Evolutionary conservation across 106 monocot genomes (phyloP), one percentile per base, ranked within the genome.

Genomic region (Hemerocallis citrina): DNA sequence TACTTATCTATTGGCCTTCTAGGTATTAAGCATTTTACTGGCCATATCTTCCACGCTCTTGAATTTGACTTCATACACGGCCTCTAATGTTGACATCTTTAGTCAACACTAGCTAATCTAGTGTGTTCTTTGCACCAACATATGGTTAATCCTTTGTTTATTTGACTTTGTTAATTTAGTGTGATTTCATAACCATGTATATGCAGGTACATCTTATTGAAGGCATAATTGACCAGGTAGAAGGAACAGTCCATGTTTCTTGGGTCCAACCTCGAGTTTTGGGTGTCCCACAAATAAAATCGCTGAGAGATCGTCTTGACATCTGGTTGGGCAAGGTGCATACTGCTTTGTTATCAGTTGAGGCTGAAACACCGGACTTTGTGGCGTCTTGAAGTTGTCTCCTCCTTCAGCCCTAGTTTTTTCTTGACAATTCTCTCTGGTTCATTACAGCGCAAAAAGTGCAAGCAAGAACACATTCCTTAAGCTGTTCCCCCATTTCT

Each of bases 171-270:
- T n/a, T n/a, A n/a, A n/a, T n/a, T n/a, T n/a, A n/a, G n/a, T n/a
- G n/a, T n/a, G n/a, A n/a, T n/a, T n/a, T n/a, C n/a, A 4, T 25
- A 38, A n/a, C 37, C 37, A 5, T 11, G 11, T 38, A 38, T n/a
- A n/a, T n/a, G n/a, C 67, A 92, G 92, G 92, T 86, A 58, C 86
- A 83, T 71, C 80, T 92, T 27, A 92, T 92, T 57, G 92, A 92
- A 62, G 92, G 92, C 35, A 86, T 86, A 72, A 92, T 92, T 34
- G 86, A 92, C 73, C 83, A 92, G 63, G 92, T 92, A 1, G 92
- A 83, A 22, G 72, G 86, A 27, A 92, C 75, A 31, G 78, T 92
- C 8, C 69, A 92, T 45, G 78, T 92, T 39, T 92, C 92, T 23
- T 92, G 86, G 92, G 92, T 92, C 17, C 92, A 92, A 41, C 92